Evolutionary conservation across 164 flowering plant species (phyloP).

Genomic region (Akebia trifoliata): DNA sequence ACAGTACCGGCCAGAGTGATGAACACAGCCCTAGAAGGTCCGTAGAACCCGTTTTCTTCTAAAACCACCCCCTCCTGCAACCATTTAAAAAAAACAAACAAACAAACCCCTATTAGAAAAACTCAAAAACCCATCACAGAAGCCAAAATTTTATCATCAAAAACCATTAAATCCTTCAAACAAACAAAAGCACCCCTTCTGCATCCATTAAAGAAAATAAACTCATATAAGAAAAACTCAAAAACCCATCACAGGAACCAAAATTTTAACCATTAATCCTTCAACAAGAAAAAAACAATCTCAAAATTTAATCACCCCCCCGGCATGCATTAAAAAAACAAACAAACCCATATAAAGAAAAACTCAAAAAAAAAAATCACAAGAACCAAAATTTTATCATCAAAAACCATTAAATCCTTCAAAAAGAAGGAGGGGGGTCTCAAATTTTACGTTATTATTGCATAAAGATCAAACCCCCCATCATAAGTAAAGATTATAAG

Average conservation of each 20-base stretch:
- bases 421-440: no score
- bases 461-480: no score
- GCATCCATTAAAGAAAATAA: constrained; percentile 7
- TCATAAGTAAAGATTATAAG: no score
- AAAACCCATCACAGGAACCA: background rate
- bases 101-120: background rate
- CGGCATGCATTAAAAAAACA: no score
- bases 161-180: background rate
- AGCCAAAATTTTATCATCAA: background rate
- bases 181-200: background rate
- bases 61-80: constrained; percentile 7
- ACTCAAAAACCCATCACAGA: background rate
- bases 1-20: constrained; percentile 69
- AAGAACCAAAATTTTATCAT: background rate
- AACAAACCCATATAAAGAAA: no score
- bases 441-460: no score
- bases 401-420: background rate
- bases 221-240: background rate
- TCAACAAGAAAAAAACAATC: no score
- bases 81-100: constrained; percentile 1
- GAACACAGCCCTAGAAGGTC: constrained; percentile 31
- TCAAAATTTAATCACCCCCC: no score
- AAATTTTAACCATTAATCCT: no score
- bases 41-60: constrained; percentile 10
- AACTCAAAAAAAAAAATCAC: no score